Evolutionary conservation across 2,329 filamentous ascomycete species (phyloP), one percentile per base, ranked within the genome.

Genomic region (Aspergillus fructus): DNA sequence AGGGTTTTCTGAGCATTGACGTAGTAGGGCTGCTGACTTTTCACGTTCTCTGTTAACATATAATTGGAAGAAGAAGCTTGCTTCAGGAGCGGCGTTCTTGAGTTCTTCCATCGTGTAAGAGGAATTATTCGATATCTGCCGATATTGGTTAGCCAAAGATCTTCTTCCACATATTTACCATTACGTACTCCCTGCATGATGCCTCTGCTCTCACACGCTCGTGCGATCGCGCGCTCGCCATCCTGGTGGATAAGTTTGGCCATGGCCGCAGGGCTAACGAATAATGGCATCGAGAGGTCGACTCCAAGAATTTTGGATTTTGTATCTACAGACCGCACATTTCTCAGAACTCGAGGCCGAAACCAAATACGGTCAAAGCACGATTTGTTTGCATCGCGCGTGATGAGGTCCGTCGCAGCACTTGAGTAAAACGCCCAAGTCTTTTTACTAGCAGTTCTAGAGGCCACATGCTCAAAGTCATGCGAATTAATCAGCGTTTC

Each of bases 371-470:
- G 71, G 41, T 78, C 73, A 64, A 85, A 86, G 59, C 79, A 75
- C 0, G 78, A 75, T 23, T 75, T 78, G 68, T 89, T 89, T 49
- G 77, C 76, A 23, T 78, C 71, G 2, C 80, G 78, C 48, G 86
- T 83, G 39, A 87, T 84, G 4, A 82, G 64, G 80, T 80, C 87
- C 5, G 85, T 88, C 11, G 86, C 83, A 2, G 86, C 87, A 8
- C 85, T 87, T 19, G 84, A 87, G 67, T 86, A 83, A 66, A 89
- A 89, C 0, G 86, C 87, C 84, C 85, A 89, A n/a, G 86, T 83
- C 66, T 89, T 89, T 41, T 81, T 79, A 8, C 79, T 78, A 48
- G 87, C 78, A 5, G 80, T 81, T 24, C 76, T 74, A 15, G 80
- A 78, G 4, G 86, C 86, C 0, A 81, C 83, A 11, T 74, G 58